Evolutionary conservation across 139 green algal genomes (phyloP), one percentile per base, ranked within the genome.

Genomic region (Mychonastes homosphaera): DNA sequence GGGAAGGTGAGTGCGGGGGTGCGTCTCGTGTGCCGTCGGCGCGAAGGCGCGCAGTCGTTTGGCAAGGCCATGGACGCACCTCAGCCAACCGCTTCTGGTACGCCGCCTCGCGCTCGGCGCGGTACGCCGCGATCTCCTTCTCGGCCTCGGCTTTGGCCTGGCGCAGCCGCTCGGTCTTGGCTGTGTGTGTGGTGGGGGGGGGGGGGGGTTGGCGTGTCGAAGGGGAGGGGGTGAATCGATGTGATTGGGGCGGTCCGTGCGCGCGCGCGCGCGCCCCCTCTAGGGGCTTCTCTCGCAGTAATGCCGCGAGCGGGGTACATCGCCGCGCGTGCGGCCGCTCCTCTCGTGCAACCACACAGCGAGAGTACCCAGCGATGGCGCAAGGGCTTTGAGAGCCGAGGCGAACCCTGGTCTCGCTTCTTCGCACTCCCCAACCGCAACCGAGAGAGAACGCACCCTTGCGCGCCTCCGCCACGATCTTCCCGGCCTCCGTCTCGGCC

Each of bases 401-500:
- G 16, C 9, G 10, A 32, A 33, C 27, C 19, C 55, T 2, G 6
- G 6, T 34, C 13, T 21, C 15, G 34, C 34, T 27, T 12, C 45
- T 21, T 41, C 24, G n/a, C 23, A 53, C 18, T 53, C n/a, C 45
- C 18, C 15, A 12, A 53, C 12, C 45, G 21, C 18, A 27, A 60
- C 27, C 35, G 28, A n/a, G n/a, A n/a, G n/a, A n/a, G n/a, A n/a
- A 33, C 53, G 24, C 70, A 63, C 65, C 88, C 78, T 82, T 83
- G 2, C 89, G 64, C 12, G 89, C 88, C 35, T 82, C 79, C 26
- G 74, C 56, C 19, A 96, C 84, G 43, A 95, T 93, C 9, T 71
- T 62, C 50, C 93, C 85, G 5, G 88, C 89, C 58, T 96, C 87
- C 38, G 84, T 60, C 74, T 96, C 89, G 21, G 89, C 88, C 19